These are phyloP conservation scores for Chrysosphaeria jannelii DNA, from an alignment of 2,329 filamentous ascomycete genomes.

Conservation along the genomic window DNA sequence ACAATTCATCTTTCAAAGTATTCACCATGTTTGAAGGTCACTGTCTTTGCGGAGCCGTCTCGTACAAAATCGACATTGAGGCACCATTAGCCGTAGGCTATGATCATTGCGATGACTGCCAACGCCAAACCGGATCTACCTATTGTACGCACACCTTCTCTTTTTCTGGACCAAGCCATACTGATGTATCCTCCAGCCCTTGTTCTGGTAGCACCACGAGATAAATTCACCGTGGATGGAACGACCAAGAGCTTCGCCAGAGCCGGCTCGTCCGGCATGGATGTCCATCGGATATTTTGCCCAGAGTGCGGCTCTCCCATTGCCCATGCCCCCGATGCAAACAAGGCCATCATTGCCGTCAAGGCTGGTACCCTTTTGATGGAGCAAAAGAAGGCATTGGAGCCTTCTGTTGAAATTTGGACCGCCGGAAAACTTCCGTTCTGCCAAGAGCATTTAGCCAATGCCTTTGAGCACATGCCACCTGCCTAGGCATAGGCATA, in stretches of 20 bases:
- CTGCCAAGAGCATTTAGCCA: constrained; percentile 31
- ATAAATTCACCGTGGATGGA: constrained; percentile 29
- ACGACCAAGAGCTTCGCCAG: constrained; percentile 33
- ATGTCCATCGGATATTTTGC: constrained; percentile 39
- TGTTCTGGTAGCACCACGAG: constrained; percentile 33
- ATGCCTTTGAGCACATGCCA: constrained; percentile 35
- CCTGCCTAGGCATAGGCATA: no score
- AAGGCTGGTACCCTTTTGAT: constrained; percentile 33
- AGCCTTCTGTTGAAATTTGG: constrained; percentile 43
- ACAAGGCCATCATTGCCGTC: constrained; percentile 36
- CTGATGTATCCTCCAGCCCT: constrained; percentile 16
- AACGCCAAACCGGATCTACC: constrained; percentile 36
- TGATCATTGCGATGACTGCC: constrained; percentile 45
- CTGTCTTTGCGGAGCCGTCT: constrained; percentile 41
- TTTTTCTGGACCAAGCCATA: background rate
- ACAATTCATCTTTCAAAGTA: constrained; percentile 19
- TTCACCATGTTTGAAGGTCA: constrained; percentile 37
- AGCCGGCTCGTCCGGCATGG: constrained; percentile 26
- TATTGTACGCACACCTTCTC: constrained; percentile 20
- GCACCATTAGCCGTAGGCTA: constrained; percentile 25
- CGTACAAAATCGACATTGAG: constrained; percentile 28
- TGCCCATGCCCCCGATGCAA: constrained; percentile 38
- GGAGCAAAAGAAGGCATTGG: constrained; percentile 35
- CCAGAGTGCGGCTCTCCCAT: constrained; percentile 37
- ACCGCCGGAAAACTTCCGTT: constrained; percentile 37